Evolutionary conservation across 2,329 filamentous ascomycete species (phyloP).

Genomic region (Stagonosporopsis cucurbitacearum): DNA sequence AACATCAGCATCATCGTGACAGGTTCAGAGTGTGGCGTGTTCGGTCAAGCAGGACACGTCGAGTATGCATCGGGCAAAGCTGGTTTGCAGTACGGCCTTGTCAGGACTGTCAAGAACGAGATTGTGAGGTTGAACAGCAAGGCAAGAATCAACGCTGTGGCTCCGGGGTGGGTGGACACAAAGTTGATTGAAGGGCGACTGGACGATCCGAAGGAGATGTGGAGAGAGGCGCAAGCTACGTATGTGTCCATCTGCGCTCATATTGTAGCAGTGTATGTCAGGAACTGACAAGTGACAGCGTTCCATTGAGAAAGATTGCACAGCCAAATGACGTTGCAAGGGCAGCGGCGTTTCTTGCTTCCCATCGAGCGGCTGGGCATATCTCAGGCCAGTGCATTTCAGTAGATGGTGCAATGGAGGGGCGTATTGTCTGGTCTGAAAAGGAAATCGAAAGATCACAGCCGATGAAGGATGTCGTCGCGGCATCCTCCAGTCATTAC

Average conservation of each 20-base stretch:
- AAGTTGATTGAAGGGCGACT: conserved; percentile 57
- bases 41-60: conserved; percentile 58
- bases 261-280: not conserved
- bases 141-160: conserved; percentile 61
- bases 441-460: conserved; percentile 44
- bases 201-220: conserved; percentile 59
- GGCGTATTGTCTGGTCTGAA: conserved; percentile 57
- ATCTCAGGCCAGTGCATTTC: conserved; percentile 62
- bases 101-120: conserved; percentile 62
- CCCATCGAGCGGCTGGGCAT: conserved; percentile 59
- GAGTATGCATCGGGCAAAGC: conserved; percentile 59
- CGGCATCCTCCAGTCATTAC: too few species aligned
- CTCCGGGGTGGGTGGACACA: conserved; percentile 58
- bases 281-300: conserved; percentile 28
- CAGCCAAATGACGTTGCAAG: conserved; percentile 58
- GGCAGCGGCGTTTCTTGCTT: conserved; percentile 58
- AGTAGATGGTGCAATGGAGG: conserved; percentile 61
- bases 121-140: conserved; percentile 59
- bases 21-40: conserved; percentile 60
- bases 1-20: conserved; percentile 62
- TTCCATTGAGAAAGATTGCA: conserved; percentile 57
- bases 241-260: conserved; percentile 3
- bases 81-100: conserved; percentile 60
- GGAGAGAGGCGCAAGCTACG: conserved; percentile 59
- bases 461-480: not conserved